Conservation (phyloP, 106 monocot species). For the Dactylorhiza incarnata region DNA sequence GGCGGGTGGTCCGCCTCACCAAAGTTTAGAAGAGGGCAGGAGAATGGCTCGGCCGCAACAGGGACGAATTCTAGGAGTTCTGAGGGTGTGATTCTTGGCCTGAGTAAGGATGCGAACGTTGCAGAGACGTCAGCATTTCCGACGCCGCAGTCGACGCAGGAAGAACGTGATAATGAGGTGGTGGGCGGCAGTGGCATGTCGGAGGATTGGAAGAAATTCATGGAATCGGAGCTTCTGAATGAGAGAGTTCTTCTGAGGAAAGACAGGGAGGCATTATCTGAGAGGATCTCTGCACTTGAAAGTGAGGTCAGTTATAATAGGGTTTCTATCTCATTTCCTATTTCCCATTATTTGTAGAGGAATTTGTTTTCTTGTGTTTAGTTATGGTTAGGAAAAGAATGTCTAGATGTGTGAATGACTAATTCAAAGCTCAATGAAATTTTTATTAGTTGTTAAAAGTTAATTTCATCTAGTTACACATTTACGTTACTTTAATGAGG, state of each 20-base stretch:
- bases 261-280: conserved; percentile 47
- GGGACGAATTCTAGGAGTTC: conserved; percentile 7
- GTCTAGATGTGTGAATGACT: too few relatives aligned
- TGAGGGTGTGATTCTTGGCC: not conserved
- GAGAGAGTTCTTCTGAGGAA: conserved; percentile 43
- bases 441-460: too few relatives aligned
- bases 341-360: not conserved
- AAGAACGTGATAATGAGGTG: conserved; percentile 2
- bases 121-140: not conserved
- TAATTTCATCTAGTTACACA: too few relatives aligned
- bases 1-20: conserved; percentile 6
- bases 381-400: not conserved
- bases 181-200: not conserved
- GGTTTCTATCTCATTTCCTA: not conserved
- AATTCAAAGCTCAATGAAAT: too few relatives aligned
- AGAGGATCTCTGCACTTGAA: conserved; percentile 13
- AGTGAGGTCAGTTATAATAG: conserved; percentile 8
- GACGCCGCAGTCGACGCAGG: not conserved
- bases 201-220: conserved; percentile 35
- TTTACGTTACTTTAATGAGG: too few relatives aligned
- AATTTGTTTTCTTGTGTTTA: not conserved
- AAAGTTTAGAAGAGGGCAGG: not conserved
- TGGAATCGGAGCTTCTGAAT: conserved; percentile 65
- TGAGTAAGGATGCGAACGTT: conserved; percentile 10
- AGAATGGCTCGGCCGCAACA: not conserved